A percentile compares a stretch with the other conserved stretches of the same genome.
These are phyloP conservation scores for Papiliotrema fonsecae DNA, from an alignment of 1,284 basidiomycete species.

Conservation along the genomic window DNA sequence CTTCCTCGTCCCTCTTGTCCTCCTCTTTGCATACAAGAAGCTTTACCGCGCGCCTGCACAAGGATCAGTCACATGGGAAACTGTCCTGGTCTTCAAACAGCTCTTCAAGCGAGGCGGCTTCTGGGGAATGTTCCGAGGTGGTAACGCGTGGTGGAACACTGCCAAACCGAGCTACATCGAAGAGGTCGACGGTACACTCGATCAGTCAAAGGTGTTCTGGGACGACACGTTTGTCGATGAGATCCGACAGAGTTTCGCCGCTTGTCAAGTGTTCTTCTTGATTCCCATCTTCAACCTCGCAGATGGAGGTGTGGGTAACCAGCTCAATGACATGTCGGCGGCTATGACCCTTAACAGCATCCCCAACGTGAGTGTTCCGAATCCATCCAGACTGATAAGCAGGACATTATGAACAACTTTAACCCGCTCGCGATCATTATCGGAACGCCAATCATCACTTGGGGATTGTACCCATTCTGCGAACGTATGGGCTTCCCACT, in stretches of 20 bases:
- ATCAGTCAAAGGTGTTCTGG: slow-evolving; percentile 37
- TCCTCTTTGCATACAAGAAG: slow-evolving; percentile 38
- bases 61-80: slow-evolving; percentile 46
- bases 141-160: slow-evolving; percentile 44
- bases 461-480: slow-evolving; percentile 48
- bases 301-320: slow-evolving; percentile 11
- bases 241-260: slow-evolving; percentile 44
- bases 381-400: too few relatives aligned
- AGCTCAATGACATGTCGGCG: slow-evolving; percentile 24
- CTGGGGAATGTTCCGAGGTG: slow-evolving; percentile 20
- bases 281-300: slow-evolving; percentile 25
- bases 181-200: slow-evolving; percentile 25
- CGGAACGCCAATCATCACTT: slow-evolving; percentile 49
- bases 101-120: slow-evolving; percentile 23
- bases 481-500: slow-evolving; percentile 39
- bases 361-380: slow-evolving; percentile 53
- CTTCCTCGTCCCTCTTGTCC: slow-evolving; percentile 47
- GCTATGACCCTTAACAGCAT: slow-evolving; percentile 48
- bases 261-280: slow-evolving; percentile 47
- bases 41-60: slow-evolving; percentile 46
- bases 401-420: too few relatives aligned
- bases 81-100: slow-evolving; percentile 24
- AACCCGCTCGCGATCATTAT: slow-evolving; percentile 50
- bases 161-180: slow-evolving; percentile 18
- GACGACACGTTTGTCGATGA: slow-evolving; percentile 51